phyloP scores from a whole-genome alignment of 2,329 filamentous ascomycete genomes.

The Pseudogymnoascus sp. region DNA sequence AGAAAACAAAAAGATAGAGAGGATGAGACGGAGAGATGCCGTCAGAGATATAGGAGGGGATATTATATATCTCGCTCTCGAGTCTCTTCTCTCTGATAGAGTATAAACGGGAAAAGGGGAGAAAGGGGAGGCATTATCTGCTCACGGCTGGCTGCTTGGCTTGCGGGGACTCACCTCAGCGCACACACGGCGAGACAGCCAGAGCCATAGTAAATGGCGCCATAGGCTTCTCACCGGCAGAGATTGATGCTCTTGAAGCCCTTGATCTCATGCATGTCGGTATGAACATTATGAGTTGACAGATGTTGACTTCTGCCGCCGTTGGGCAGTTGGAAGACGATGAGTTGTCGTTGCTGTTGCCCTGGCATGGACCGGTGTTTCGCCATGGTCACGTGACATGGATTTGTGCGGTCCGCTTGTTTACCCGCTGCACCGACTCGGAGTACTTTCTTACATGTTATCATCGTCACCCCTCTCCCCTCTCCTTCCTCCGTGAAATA shows the following conservation, averaged over 20 bases:
- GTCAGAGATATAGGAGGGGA: neutral
- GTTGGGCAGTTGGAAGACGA: neutral
- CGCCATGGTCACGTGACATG: neutral
- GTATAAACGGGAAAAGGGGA: neutral
- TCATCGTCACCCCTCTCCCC: neutral
- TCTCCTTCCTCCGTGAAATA: neutral
- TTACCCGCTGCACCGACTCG: neutral
- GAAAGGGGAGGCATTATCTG: neutral
- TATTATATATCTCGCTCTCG: neutral
- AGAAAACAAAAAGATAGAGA: neutral
- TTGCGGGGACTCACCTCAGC: neutral
- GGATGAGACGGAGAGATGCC: neutral
- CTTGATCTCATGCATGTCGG: neutral
- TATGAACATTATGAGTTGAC: constrained; percentile 4
- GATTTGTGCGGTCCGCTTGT: neutral
- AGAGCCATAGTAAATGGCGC: neutral
- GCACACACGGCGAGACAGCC: neutral
- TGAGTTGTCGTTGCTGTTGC: neutral
- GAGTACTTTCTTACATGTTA: neutral
- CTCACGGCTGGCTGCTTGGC: neutral
- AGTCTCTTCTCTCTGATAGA: neutral
- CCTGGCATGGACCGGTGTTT: neutral
- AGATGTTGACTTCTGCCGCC: neutral
- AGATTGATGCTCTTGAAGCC: neutral
- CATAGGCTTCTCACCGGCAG: neutral